A percentile compares a stretch with the other conserved stretches of the same genome.
These are phyloP conservation scores for Thalassiosira exigua DNA, from an alignment of 352 stramenopile genomes.

Conservation along the genomic window DNA sequence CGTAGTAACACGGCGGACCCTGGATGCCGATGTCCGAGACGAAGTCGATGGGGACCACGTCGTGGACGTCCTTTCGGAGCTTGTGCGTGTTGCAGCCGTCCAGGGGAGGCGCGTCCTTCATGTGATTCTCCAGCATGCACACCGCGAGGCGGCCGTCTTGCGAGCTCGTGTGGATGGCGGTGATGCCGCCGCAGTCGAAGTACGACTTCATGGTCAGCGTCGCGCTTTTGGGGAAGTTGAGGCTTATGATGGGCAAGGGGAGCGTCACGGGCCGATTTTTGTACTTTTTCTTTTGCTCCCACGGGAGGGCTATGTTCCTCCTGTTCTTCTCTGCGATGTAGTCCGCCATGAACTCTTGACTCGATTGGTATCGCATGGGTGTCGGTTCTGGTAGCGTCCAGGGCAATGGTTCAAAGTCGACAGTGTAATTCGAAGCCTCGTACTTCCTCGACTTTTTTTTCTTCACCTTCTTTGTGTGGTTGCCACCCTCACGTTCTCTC, in stretches of 20 bases:
- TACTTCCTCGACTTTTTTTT: conserved; percentile 14
- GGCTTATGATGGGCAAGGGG: conserved; percentile 47
- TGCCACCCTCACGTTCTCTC: neutral
- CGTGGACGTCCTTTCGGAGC: neutral
- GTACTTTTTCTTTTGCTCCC: conserved; percentile 35
- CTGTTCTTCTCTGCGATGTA: conserved; percentile 48
- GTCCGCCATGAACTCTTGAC: conserved; percentile 52
- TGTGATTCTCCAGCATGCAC: conserved; percentile 60
- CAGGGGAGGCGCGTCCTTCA: conserved; percentile 33
- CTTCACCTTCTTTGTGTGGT: conserved; percentile 12
- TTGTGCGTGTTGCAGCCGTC: conserved; percentile 48
- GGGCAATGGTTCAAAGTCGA: conserved; percentile 35
- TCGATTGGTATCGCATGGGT: conserved; percentile 20
- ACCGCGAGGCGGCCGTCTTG: conserved; percentile 44
- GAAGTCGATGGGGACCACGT: conserved; percentile 34
- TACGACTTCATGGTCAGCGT: conserved; percentile 56
- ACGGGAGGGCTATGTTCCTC: conserved; percentile 41
- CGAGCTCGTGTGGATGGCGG: conserved; percentile 40
- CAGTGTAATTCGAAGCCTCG: conserved; percentile 33
- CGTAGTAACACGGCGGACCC: conserved; percentile 54
- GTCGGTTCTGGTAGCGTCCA: conserved; percentile 53
- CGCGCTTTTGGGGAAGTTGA: conserved; percentile 60
- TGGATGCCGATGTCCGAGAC: conserved; percentile 54
- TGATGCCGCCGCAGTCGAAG: conserved; percentile 55
- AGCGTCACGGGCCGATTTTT: conserved; percentile 30